Evolutionary conservation across 2,329 filamentous ascomycete species (phyloP), one percentile per base, ranked within the genome.

Genomic region (Epicoccum nigrum): DNA sequence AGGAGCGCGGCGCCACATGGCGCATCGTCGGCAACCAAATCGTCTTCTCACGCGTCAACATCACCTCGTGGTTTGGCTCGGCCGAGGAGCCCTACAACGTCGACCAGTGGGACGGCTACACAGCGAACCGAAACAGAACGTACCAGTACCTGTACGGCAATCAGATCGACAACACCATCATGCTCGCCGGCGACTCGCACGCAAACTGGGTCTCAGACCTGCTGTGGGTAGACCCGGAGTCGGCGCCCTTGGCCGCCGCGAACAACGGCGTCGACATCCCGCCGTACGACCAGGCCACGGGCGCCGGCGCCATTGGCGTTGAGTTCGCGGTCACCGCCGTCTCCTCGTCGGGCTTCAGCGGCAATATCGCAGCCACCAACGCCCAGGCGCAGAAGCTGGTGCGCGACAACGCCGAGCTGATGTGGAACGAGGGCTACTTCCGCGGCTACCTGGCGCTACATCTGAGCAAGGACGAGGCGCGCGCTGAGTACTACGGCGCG

Each of bases 101-200:
- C 55, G 83, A 86, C 59, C 75, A 76, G 27, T 56, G 46, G 34
- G 76, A 86, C 64, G 87, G 64, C 7, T 90, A 90, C 64, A 74
- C 80, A 39, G 80, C 84, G 11, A 89, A 88, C 70, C 78, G 85
- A 37, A 89, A 90, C 74, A 79, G 87, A 19, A 90, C 87, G 0
- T 76, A 88, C 13, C 73, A 84, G 58, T 82, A 84, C 51, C 73
- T 90, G 7, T 86, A 86, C 58, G 76, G 83, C 30, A 83, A 88
- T 66, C 76, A 83, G 13, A 89, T 90, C 55, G 76, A 76, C 48
- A 89, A 90, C 74, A 90, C 85, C 62, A 81, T 90, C 58, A 83
- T 90, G 60, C 80, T 90, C 12, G 79, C 86, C 0, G 87, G 87
- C 9, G 87, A 90, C 66, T 82, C 78, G 25, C 87, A 90, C 62